phyloP scores from a whole-genome alignment of 371 early-diverging fungal species.

The Apophysomyces elegans region DNA sequence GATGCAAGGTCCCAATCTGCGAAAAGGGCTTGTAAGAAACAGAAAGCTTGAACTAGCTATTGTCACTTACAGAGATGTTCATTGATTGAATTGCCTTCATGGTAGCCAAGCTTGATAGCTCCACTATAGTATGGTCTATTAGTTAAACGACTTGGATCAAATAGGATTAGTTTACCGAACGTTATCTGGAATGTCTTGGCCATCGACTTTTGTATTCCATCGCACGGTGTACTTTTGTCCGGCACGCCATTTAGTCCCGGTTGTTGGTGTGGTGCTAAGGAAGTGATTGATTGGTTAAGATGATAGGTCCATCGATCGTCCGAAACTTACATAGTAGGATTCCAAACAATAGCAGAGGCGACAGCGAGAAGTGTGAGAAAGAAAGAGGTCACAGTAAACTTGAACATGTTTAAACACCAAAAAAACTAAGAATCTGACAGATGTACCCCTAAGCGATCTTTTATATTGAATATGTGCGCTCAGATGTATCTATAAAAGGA shows the following conservation, averaged over 20 bases:
- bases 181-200: conserved; percentile 19
- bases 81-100: conserved; percentile 31
- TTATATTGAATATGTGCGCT: neutral
- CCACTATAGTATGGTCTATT: conserved; percentile 18
- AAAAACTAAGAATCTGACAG: neutral
- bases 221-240: conserved; percentile 24
- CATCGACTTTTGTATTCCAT: conserved; percentile 20
- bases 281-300: neutral
- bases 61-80: conserved; percentile 39
- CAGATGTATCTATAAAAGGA: conserved; percentile 2
- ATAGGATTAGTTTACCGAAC: conserved; percentile 14
- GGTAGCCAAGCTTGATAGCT: conserved; percentile 42
- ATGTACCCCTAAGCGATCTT: neutral
- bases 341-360: conserved; percentile 24
- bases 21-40: neutral
- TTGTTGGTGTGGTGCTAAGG: conserved; percentile 17
- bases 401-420: neutral
- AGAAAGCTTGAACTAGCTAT: neutral
- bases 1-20: conserved; percentile 34
- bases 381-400: conserved; percentile 2
- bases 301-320: neutral
- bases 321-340: conserved; percentile 20
- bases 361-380: neutral
- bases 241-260: conserved; percentile 27
- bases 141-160: neutral